phyloP scores from a whole-genome alignment of 495 filamentous ascomycete species.

The Podospora anserina region DNA sequence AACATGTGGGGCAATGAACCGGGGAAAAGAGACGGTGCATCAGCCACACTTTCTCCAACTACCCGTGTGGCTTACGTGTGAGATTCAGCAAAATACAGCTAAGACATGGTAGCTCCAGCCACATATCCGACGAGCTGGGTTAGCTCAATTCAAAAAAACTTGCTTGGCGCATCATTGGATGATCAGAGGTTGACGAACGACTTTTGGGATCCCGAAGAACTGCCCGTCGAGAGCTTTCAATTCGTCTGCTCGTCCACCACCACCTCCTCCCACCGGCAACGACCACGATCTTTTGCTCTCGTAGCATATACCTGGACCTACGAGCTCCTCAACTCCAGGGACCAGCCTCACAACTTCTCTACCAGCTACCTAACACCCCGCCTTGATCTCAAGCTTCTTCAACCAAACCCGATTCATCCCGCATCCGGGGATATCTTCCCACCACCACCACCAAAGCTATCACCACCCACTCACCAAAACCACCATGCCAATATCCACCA shows the following conservation, averaged over 20 bases:
- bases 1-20: slow-evolving; percentile 6
- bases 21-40: not conserved
- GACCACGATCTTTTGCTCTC: not conserved
- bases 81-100: too few species aligned
- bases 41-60: slow-evolving; percentile 13
- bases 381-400: not conserved
- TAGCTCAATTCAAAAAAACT: slow-evolving; percentile 25
- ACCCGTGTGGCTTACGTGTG: slow-evolving; percentile 13
- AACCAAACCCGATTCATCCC: not conserved
- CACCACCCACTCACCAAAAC: not conserved
- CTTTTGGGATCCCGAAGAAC: slow-evolving; percentile 4
- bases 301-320: not conserved
- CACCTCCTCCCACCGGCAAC: slow-evolving; percentile 7
- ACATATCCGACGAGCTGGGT: not conserved
- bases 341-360: not conserved
- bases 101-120: not conserved
- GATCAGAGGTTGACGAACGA: slow-evolving; percentile 25
- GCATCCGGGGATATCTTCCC: not conserved
- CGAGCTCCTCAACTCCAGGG: not conserved
- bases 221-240: slow-evolving; percentile 16
- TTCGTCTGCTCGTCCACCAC: slow-evolving; percentile 1
- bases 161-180: slow-evolving; percentile 25
- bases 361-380: not conserved
- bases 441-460: not conserved
- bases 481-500: slow-evolving; percentile 34